Conservation (phyloP, 1,284 basidiomycete species). For the Ustilago crameri region DNA sequence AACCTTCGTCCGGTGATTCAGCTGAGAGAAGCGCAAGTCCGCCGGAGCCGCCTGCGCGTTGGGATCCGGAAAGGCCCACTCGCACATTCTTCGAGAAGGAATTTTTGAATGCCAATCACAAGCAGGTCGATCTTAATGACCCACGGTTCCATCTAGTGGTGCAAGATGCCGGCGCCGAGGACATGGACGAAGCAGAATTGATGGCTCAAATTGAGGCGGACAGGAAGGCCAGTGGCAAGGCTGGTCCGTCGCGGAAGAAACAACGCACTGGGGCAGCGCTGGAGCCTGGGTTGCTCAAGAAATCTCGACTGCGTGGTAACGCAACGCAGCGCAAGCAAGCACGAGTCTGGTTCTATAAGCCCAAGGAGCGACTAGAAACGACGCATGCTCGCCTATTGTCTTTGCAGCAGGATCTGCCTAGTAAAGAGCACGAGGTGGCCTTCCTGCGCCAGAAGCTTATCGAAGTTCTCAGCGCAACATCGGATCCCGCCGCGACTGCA, state of each 20-base stretch:
- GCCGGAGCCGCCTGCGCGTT: conserved; percentile 22
- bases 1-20: neutral
- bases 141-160: conserved; percentile 44
- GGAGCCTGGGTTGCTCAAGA: conserved; percentile 38
- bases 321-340: conserved; percentile 34
- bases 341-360: conserved; percentile 49
- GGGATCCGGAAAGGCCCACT: conserved; percentile 46
- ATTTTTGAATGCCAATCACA: conserved; percentile 39
- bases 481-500: conserved; percentile 76
- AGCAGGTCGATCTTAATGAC: conserved; percentile 38
- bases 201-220: conserved; percentile 32
- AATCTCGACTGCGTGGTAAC: conserved; percentile 46
- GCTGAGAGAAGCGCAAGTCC: too few relatives aligned
- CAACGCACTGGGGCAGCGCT: conserved; percentile 22
- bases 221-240: neutral
- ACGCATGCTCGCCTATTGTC: conserved; percentile 14
- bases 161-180: conserved; percentile 43
- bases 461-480: conserved; percentile 71
- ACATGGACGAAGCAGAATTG: conserved; percentile 33
- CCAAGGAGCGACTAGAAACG: conserved; percentile 40
- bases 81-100: conserved; percentile 50
- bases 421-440: conserved; percentile 47
- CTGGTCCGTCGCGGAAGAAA: conserved; percentile 2
- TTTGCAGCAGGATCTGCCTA: conserved; percentile 6
- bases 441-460: conserved; percentile 35